Evolutionary conservation across 108 stramenopile species (phyloP), one percentile per base, ranked within the genome.

Genomic region (Nitzschia sp.): DNA sequence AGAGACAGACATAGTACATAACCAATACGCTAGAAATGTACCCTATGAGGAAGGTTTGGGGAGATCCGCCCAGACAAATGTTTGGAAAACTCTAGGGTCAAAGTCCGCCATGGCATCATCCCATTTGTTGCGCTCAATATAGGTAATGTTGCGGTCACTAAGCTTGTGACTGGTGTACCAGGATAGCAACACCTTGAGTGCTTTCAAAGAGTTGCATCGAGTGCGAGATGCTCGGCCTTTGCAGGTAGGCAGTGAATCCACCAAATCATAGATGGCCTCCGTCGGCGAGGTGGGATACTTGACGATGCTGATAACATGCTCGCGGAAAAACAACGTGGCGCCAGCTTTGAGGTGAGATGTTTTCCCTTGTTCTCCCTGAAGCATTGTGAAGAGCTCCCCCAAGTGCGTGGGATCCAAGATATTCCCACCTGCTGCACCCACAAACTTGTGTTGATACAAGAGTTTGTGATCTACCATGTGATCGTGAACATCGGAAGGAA

Each of bases 51-150:
- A 46, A 17, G 75, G 69, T 59, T 70, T 76, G 25, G 75, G 75
- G 10, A 70, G 57, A 40, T 76, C 69, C 7, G 75, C 78, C 94
- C 94, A 95, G 39, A 92, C 88, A 77, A 95, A 95, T 10, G 83
- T 83, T 70, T 95, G 94, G 79, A 92, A 95, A n/a, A 92, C 91
- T 50, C 94, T 71, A 40, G 94, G 94, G 65, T 95, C 94, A 77
- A 95, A 91, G 61, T 92, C 94, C 22, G 89, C 85, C 88, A 91
- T 88, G 15, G 51, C 68, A 62, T 92, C 94, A 61, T 91, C 84
- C 94, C 94, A 95, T 26, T 77, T 68, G 75, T 88, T 90, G 0
- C 54, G 60, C 65, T 95, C 91, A 57, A 95, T 87, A 56, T 89
- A 91, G 25, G 79, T 80, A 51, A 76, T 75, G 22, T 95, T 87